Conservation (phyloP, 305 asterid genomes). For the Coffea humblotiana region DNA sequence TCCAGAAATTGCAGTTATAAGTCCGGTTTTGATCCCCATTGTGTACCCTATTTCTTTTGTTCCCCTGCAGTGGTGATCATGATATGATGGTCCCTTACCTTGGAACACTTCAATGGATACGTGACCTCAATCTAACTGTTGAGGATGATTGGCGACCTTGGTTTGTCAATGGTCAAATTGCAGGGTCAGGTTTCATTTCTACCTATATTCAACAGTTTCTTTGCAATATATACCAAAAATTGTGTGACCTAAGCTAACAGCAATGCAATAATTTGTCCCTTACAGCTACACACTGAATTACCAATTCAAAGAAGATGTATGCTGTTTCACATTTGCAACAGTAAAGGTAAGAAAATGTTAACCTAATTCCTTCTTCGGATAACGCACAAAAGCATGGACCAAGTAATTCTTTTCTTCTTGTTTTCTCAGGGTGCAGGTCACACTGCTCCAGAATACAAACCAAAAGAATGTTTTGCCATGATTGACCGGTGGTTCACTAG, state of each 20-base stretch:
- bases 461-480: conserved; percentile 24
- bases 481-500: conserved; percentile 12
- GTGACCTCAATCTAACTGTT: too few species aligned
- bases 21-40: too few species aligned
- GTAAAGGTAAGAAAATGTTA: conserved; percentile 25
- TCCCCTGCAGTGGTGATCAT: too few species aligned
- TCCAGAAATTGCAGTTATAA: too few species aligned
- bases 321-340: conserved; percentile 37
- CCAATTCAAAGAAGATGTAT: background rate
- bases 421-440: conserved; percentile 22
- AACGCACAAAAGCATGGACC: background rate
- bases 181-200: conserved; percentile 28
- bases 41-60: too few species aligned
- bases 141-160: conserved; percentile 18
- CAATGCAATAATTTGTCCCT: background rate
- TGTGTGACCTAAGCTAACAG: background rate
- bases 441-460: conserved; percentile 19
- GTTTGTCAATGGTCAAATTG: conserved; percentile 34
- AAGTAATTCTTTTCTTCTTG: background rate
- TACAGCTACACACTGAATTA: conserved; percentile 28
- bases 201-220: background rate
- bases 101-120: too few species aligned
- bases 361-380: background rate
- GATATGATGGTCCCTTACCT: too few species aligned
- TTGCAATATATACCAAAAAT: too few species aligned